Evolutionary conservation across 169 alveolate species (phyloP).

Genomic region (Neospora caninum): DNA sequence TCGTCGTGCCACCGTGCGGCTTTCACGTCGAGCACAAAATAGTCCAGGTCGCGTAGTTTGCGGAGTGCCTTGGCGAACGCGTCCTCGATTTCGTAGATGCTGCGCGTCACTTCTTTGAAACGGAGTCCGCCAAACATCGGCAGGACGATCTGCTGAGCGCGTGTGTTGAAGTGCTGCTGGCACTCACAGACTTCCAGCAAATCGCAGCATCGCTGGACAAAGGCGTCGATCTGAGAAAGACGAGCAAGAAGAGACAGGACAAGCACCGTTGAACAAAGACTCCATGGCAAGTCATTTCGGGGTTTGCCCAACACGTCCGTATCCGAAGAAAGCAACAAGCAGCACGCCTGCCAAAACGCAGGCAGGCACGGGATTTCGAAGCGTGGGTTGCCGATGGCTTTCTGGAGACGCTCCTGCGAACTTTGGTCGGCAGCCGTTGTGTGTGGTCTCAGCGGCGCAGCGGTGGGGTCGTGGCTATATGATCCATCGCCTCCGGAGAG

Average conservation of each 20-base stretch:
- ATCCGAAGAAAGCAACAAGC: too few species aligned
- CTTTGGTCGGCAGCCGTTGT: too few species aligned
- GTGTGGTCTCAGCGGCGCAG: too few species aligned
- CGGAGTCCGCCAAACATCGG: slow-evolving; percentile 88
- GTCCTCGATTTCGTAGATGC: slow-evolving; percentile 84
- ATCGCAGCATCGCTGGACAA: slow-evolving; percentile 93
- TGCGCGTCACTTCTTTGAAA: slow-evolving; percentile 87
- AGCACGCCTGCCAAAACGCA: too few species aligned
- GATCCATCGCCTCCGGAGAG: background rate
- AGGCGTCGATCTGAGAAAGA: slow-evolving; percentile 89
- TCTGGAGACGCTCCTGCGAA: too few species aligned
- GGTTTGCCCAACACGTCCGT: too few species aligned
- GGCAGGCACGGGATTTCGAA: too few species aligned
- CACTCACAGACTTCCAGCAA: slow-evolving; percentile 92
- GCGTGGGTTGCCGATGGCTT: too few species aligned
- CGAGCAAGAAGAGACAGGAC: background rate
- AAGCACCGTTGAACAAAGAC: background rate
- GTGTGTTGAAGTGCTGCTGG: slow-evolving; percentile 90
- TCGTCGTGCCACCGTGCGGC: slow-evolving; percentile 95
- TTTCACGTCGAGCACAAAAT: slow-evolving; percentile 92
- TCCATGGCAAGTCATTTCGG: background rate
- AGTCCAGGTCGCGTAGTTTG: slow-evolving; percentile 83
- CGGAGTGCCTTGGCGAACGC: slow-evolving; percentile 84
- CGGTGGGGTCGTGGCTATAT: background rate
- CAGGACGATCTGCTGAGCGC: slow-evolving; percentile 59